Percentiles rank a stretch among this genome's conserved stretches.
These are phyloP conservation scores for Capronia coronata DNA, from an alignment of 2,329 filamentous ascomycete species.

Conservation along the genomic window DNA sequence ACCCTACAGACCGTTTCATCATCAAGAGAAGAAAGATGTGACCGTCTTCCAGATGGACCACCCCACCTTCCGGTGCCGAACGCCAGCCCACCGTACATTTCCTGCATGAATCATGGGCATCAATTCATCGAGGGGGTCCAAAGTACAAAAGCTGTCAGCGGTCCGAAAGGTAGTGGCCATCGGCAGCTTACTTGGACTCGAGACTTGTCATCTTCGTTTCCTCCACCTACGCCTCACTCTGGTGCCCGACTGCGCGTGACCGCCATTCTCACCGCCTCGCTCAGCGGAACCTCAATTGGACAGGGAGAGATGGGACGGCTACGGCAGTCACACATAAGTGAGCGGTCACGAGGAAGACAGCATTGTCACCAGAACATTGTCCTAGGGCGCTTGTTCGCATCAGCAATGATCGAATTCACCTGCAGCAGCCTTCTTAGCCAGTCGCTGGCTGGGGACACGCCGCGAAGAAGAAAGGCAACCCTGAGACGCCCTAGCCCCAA, in stretches of 20 bases:
- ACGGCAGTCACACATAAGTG: not conserved
- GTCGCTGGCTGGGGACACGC: not conserved
- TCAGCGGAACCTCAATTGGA: constrained; percentile 3
- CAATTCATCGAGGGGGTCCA: not conserved
- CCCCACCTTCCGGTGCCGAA: not conserved
- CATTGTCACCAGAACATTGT: not conserved
- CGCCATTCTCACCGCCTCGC: constrained; percentile 24
- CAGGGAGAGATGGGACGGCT: not conserved
- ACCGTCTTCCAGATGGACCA: too few relatives aligned
- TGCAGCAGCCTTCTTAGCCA: not conserved
- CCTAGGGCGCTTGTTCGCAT: not conserved
- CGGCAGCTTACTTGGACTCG: not conserved
- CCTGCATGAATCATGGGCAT: not conserved
- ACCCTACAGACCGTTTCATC: too few relatives aligned
- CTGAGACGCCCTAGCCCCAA: constrained; percentile 16
- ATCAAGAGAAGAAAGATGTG: too few relatives aligned
- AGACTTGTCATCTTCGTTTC: not conserved
- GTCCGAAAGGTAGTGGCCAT: not conserved
- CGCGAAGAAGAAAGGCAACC: constrained; percentile 13
- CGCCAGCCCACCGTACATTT: not conserved
- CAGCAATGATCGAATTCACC: not conserved
- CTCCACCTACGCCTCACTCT: constrained; percentile 2
- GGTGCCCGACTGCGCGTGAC: constrained; percentile 20
- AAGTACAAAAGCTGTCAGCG: not conserved
- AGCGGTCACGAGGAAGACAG: constrained; percentile 4